phyloP scores from a whole-genome alignment of 305 asterid genomes.

The Fraxinus albicans region DNA sequence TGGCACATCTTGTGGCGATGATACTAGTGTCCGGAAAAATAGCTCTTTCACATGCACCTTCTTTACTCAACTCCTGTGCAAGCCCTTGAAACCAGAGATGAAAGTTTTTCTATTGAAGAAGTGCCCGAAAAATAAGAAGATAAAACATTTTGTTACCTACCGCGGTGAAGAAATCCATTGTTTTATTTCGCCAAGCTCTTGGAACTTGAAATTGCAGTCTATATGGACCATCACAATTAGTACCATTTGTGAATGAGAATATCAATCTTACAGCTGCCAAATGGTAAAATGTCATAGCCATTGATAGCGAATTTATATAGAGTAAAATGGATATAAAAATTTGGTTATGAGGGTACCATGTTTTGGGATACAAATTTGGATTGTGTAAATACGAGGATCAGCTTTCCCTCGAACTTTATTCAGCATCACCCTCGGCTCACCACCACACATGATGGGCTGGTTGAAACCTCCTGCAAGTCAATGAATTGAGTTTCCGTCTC shows the following conservation, averaged over 20 bases:
- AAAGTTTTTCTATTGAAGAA: too few relatives aligned
- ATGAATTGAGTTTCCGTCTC: not conserved
- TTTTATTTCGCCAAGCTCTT: constrained; percentile 64
- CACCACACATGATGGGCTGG: constrained; percentile 94
- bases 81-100: constrained; percentile 49
- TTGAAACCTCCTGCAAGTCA: constrained; percentile 67
- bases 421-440: constrained; percentile 86
- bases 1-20: constrained; percentile 59
- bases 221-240: constrained; percentile 87
- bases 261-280: constrained; percentile 70
- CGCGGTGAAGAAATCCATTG: constrained; percentile 58
- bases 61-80: constrained; percentile 66
- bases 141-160: constrained; percentile 23
- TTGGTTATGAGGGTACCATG: constrained; percentile 45
- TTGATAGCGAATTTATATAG: not conserved
- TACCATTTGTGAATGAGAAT: constrained; percentile 77
- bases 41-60: constrained; percentile 80
- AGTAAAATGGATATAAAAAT: not conserved
- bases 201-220: constrained; percentile 75
- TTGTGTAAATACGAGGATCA: constrained; percentile 65
- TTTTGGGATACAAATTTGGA: constrained; percentile 82
- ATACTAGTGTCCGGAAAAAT: constrained; percentile 68
- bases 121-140: too few relatives aligned
- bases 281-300: not conserved
- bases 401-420: constrained; percentile 71